phyloP scores from a whole-genome alignment of 345 rosid genomes.

The Corymbia maculata region DNA sequence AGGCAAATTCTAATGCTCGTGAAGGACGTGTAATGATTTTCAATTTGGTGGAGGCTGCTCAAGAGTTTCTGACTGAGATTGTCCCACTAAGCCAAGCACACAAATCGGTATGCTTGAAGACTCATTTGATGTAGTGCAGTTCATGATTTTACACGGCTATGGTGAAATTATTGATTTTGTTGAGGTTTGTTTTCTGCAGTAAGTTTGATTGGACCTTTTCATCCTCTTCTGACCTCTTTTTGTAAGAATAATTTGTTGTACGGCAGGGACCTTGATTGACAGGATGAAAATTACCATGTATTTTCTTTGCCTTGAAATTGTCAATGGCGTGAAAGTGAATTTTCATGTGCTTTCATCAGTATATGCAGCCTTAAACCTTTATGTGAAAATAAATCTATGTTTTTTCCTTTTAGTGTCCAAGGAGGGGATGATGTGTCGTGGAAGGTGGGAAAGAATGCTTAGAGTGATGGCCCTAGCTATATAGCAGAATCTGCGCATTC shows the following conservation, averaged over 20 bases:
- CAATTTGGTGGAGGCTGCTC: conserved; percentile 97
- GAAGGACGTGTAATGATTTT: conserved; percentile 96
- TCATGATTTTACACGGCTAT: neutral
- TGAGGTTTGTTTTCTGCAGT: neutral
- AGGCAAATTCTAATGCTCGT: conserved; percentile 84
- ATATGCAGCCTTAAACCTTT: neutral
- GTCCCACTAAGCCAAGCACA: conserved; percentile 37
- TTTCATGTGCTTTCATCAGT: neutral
- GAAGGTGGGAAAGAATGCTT: neutral
- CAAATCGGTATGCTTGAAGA: conserved; percentile 42
- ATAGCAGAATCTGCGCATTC: neutral
- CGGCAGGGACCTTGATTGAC: neutral
- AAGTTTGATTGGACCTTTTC: neutral
- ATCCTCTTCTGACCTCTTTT: neutral
- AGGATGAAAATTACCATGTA: neutral
- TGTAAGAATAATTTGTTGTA: neutral
- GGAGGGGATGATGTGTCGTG: neutral
- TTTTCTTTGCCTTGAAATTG: neutral
- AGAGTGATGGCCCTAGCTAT: neutral
- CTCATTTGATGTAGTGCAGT: neutral
- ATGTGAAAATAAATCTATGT: neutral
- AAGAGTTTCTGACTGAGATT: conserved; percentile 86
- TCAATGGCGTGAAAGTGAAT: neutral
- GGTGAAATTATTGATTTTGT: neutral
- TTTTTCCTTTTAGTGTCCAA: neutral